A percentile compares a stretch with the other conserved stretches of the same genome.
phyloP scores from a whole-genome alignment of 805 yeast species.

The Candida nitratophila region DNA sequence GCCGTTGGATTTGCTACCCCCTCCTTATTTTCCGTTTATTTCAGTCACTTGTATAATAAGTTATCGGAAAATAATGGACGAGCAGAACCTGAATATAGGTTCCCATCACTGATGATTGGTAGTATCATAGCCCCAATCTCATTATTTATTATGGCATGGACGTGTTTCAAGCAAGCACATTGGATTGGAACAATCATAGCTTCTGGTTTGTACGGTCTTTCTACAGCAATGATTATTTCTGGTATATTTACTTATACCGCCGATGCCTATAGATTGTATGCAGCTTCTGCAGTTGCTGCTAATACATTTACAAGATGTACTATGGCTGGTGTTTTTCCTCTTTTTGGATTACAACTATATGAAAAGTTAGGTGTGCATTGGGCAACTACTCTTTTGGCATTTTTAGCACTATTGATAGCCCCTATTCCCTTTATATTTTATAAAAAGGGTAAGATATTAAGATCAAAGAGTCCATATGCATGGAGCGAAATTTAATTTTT shows the following conservation, averaged over 20 bases:
- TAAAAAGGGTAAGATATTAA: conserved; percentile 35
- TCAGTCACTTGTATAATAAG: conserved; percentile 26
- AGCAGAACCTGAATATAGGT: conserved; percentile 49
- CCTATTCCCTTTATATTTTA: conserved; percentile 51
- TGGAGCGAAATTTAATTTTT: conserved; percentile 21
- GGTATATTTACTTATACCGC: conserved; percentile 34
- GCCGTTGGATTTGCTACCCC: conserved; percentile 44
- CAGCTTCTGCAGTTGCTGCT: conserved; percentile 46
- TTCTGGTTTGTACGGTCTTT: conserved; percentile 33
- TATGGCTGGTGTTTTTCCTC: conserved; percentile 51
- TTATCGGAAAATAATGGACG: conserved; percentile 31
- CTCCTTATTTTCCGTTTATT: conserved; percentile 26
- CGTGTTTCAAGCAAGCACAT: conserved; percentile 41
- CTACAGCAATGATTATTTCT: conserved; percentile 34
- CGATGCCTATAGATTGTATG: conserved; percentile 38
- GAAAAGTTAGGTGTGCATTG: conserved; percentile 47
- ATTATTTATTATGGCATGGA: conserved; percentile 54
- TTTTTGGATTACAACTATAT: conserved; percentile 54
- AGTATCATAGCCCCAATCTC: conserved; percentile 45
- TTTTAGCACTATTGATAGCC: conserved; percentile 40
- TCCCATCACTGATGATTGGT: conserved; percentile 54
- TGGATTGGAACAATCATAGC: conserved; percentile 49
- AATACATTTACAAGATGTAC: conserved; percentile 45
- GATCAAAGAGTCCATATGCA: conserved; percentile 41
- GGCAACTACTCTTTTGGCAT: conserved; percentile 49